Evolutionary conservation across 2,329 filamentous ascomycete species (phyloP).

Genomic region (Cercospora sp.): DNA sequence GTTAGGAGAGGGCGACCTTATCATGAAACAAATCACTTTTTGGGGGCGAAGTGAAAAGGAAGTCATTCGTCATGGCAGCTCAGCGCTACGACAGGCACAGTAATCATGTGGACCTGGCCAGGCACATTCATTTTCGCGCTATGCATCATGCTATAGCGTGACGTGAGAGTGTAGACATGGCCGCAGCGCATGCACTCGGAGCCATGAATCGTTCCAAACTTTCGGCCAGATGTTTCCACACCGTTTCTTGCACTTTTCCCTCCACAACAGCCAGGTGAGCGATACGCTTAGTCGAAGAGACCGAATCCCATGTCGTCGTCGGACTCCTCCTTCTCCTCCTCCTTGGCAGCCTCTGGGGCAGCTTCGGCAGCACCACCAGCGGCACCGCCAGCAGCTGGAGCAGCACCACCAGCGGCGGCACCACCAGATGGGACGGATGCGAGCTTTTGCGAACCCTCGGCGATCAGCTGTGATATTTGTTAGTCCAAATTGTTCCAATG

Average conservation of each 20-base stretch:
- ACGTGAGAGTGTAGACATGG: constrained; percentile 8
- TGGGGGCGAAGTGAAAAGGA: neutral
- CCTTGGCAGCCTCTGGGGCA: constrained; percentile 57
- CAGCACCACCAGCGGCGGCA: constrained; percentile 70
- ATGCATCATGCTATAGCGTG: constrained; percentile 7
- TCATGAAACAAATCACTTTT: neutral
- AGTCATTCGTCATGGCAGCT: neutral
- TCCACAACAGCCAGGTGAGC: constrained; percentile 13
- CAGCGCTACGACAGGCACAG: neutral
- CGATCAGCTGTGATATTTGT: constrained; percentile 69
- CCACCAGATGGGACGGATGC: constrained; percentile 96
- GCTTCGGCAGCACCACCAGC: constrained; percentile 68
- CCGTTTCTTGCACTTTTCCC: constrained; percentile 8
- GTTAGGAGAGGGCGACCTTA: neutral
- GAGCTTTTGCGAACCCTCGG: constrained; percentile 87
- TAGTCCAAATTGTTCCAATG: neutral
- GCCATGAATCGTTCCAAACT: constrained; percentile 6
- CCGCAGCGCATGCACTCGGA: constrained; percentile 3
- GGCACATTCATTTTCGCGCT: constrained; percentile 5
- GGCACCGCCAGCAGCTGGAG: constrained; percentile 66
- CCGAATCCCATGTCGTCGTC: constrained; percentile 75
- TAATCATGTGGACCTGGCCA: neutral
- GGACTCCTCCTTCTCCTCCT: constrained; percentile 72
- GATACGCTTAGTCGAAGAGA: constrained; percentile 62
- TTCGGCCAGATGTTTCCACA: constrained; percentile 5